phyloP scores from a whole-genome alignment of 768 basidiomycete genomes.

The Boletus reticulatus region DNA sequence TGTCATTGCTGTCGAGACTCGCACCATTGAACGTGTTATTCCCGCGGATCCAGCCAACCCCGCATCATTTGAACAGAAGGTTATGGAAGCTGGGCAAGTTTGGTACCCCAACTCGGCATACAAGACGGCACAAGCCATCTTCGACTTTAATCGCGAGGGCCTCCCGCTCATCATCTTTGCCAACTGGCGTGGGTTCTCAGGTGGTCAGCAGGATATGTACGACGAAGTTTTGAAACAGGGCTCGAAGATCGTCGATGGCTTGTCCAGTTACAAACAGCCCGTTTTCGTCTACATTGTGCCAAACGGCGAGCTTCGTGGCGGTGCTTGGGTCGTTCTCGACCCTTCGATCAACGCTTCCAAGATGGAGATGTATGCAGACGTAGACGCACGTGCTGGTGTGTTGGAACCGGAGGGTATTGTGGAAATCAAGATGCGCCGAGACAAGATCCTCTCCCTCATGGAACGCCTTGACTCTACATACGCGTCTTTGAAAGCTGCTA shows the following conservation, averaged over 20 bases:
- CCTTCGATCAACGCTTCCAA: constrained; percentile 95
- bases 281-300: constrained; percentile 98
- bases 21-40: constrained; percentile 93
- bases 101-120: constrained; percentile 99
- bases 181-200: constrained; percentile 99
- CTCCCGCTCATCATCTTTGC: constrained; percentile 98
- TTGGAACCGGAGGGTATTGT: constrained; percentile 96
- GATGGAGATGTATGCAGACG: constrained; percentile 99
- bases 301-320: constrained; percentile 97
- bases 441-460: constrained; percentile 89
- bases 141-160: constrained; percentile 97
- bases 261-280: constrained; percentile 95
- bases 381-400: constrained; percentile 94
- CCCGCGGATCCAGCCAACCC: constrained; percentile 99
- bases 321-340: constrained; percentile 99
- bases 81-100: constrained; percentile 99
- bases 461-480: constrained; percentile 88
- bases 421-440: constrained; percentile 96
- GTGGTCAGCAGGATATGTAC: constrained; percentile 99
- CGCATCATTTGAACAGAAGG: constrained; percentile 91
- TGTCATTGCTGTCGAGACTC: constrained; percentile 97
- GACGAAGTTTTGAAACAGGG: constrained; percentile 97
- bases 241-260: constrained; percentile 97
- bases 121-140: constrained; percentile 99
- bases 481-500: constrained; percentile 74